Evolutionary conservation across 441 rosid species (phyloP), one percentile per base, ranked within the genome.

Genomic region (Cnidoscolus chayamansa): DNA sequence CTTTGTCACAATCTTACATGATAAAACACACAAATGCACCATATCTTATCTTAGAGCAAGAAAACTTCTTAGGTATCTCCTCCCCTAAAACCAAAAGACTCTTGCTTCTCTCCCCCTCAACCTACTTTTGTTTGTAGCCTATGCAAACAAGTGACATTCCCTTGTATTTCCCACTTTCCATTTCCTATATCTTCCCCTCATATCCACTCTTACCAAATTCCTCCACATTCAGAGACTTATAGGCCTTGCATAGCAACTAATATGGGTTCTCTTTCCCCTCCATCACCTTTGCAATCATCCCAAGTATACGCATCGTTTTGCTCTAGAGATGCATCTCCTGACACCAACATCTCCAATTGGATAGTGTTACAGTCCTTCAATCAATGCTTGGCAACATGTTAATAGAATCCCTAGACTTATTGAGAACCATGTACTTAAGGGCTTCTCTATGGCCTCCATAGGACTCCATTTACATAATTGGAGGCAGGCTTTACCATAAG

Each of bases 381-480:
- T 1, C 71, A 77, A 86, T 45, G 47, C 76, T 25, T 81, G 86
- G 87, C 66, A 75, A 54, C 74, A 55, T 4, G 77, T 82, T 1
- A 61, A 68, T 64, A 53, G 69, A 25, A 73, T 84, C 20, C 87
- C 87, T 0, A 81, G 74, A 4, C 74, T 74, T 30, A 10, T 5
- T 8, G 76, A 77, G 5, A 77, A 81, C 51, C 84, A 77, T 2
- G 82, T 79, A 10, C 62, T 80, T 4, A 86, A 84, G 74, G 80
- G 78, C 1, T 84, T 81, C 60, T 78, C 86, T 4, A 79, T 82
- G 85, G 85, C 45, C 63, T 68, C 85, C 19, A 35, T 82, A 1
- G 76, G 80, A 73, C 15, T 63, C 40, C 1, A 43, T 83, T 12
- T 82, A 78, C 20, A 68, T 85, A 20, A 75, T 85, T 54, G 89